These are phyloP conservation scores for Eucalyptus microcorys DNA, from an alignment of 345 rosid genomes.

Conservation along the genomic window DNA sequence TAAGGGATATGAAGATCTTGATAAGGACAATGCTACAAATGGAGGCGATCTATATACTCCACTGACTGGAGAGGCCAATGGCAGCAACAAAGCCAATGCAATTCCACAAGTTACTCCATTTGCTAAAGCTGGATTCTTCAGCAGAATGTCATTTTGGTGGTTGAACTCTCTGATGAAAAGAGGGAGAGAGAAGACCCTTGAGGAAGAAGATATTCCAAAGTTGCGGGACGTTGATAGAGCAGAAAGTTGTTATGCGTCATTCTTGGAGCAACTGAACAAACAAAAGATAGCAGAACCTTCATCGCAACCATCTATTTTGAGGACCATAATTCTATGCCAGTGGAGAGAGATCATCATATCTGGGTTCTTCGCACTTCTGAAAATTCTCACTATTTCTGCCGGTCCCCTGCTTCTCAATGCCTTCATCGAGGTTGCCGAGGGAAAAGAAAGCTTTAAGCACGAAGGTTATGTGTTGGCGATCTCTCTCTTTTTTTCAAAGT, in stretches of 20 bases:
- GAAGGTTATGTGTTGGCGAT: conserved; percentile 72
- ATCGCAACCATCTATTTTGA: conserved; percentile 40
- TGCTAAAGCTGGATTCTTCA: conserved; percentile 55
- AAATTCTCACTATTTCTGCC: conserved; percentile 59
- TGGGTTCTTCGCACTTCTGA: conserved; percentile 75
- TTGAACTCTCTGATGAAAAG: conserved; percentile 58
- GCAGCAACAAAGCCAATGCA: conserved; percentile 1
- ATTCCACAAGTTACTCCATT: conserved; percentile 22
- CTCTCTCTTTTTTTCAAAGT: conserved; percentile 47
- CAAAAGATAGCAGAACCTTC: conserved; percentile 29
- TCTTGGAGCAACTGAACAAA: conserved; percentile 36
- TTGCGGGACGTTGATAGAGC: conserved; percentile 54
- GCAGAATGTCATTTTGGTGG: conserved; percentile 84
- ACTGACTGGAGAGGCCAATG: conserved; percentile 26
- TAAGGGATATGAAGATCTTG: conserved; percentile 15
- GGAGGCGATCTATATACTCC: conserved; percentile 42
- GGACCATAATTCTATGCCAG: conserved; percentile 47
- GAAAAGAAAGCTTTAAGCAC: conserved; percentile 40
- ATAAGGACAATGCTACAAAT: not conserved
- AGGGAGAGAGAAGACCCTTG: conserved; percentile 50
- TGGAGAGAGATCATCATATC: conserved; percentile 58
- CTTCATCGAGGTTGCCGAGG: conserved; percentile 87
- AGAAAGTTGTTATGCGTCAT: conserved; percentile 52
- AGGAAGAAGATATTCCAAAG: conserved; percentile 57
- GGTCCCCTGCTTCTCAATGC: conserved; percentile 88